phyloP scores from a whole-genome alignment of 73 alveolate genomes.

The Paramecium sonneborni region DNA sequence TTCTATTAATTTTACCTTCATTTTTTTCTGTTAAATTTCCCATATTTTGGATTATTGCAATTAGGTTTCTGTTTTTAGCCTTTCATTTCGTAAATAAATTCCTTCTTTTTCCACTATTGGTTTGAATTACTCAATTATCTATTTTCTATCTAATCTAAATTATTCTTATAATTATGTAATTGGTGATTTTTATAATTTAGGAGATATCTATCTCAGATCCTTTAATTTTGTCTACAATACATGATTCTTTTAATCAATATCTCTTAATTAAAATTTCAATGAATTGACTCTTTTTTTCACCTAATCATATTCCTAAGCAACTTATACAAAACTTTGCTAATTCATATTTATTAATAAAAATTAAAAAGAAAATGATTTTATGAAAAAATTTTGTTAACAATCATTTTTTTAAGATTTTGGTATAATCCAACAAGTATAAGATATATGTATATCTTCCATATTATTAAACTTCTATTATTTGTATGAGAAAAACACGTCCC shows the following conservation, averaged over 20 bases:
- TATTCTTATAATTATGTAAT: neutral
- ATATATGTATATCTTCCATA: neutral
- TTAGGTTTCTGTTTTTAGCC: slow-evolving; percentile 14
- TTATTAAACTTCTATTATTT: neutral
- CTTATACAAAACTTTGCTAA: neutral
- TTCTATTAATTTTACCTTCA: slow-evolving; percentile 15
- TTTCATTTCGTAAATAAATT: neutral
- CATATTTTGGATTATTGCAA: neutral
- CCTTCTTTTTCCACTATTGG: slow-evolving; percentile 35
- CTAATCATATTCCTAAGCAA: slow-evolving; percentile 8
- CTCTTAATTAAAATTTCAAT: neutral
- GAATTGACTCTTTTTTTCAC: slow-evolving; percentile 16
- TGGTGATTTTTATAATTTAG: neutral
- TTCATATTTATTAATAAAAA: neutral
- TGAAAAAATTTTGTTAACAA: neutral
- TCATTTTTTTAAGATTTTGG: neutral
- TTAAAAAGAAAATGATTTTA: neutral
- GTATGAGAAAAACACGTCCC: neutral
- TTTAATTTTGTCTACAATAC: neutral
- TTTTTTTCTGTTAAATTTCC: slow-evolving; percentile 30
- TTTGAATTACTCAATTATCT: neutral
- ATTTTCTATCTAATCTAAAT: neutral
- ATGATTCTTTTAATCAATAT: neutral
- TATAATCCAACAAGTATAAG: neutral
- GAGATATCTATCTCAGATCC: slow-evolving; percentile 22